Evolutionary conservation across 805 yeast genomes (phyloP), one percentile per base, ranked within the genome.

Genomic region (Isabelozyma rhagii): DNA sequence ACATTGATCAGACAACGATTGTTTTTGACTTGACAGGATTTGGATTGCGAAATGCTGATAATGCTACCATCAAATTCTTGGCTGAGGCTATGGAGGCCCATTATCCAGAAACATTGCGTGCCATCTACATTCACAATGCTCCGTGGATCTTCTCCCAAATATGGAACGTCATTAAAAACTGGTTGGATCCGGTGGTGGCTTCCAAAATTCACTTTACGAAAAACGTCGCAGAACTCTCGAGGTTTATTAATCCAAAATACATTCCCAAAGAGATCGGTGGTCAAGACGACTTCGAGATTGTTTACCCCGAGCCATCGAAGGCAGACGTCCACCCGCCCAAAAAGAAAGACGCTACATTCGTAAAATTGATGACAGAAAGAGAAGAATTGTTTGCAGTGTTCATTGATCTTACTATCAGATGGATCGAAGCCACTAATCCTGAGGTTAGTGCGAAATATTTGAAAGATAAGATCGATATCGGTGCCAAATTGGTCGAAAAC

Each of bases 111-210:
- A 85, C 89, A 40, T 78, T 94, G 52, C 97, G 97, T 14, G 81
- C 81, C 49, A 72, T 94, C 47, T 79, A 90, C 56, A 87, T 94
- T 52, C 96, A 90, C 72, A 87, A 88, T 59, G 97, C 99, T 0
- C 99, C 99, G 27, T 91, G 97, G 98, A 82, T 94, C 48, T 94
- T 94, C 72, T 83, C 88, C 46, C 93, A 97, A 21, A 89, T 93
- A 51, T 94, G 99, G 98, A 87, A 85, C 57, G 82, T 93, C 57
- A 83, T 94, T 58, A 89, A 88, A 67, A 84, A 84, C 59, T 92
- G 97, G 97, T 72, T 92, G 49, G 97, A 92, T 64, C 97, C 97
- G 2, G 96, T 88, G 17, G 97, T 92, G 44, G 96, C 96, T 0
- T 77, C 91, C 27, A 91, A 91, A 68, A 88, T 92, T 59, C 78